These are phyloP conservation scores for Apocynum venetum DNA, from an alignment of 257 asterid species.

Conservation along the genomic window DNA sequence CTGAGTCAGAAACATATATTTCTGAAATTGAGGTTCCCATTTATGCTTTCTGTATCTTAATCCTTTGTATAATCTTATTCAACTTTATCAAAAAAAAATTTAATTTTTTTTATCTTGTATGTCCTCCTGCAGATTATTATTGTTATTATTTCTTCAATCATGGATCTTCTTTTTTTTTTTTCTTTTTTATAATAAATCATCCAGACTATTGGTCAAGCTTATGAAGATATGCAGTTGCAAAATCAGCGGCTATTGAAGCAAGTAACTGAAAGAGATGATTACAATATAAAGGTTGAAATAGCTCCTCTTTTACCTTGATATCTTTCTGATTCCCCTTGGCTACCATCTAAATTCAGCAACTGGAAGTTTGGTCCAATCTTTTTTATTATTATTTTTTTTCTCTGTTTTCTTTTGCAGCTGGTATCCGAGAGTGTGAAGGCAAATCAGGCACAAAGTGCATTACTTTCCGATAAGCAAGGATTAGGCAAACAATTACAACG, in stretches of 20 bases:
- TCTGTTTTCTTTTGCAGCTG: slow-evolving; percentile 49
- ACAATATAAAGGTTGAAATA: slow-evolving; percentile 64
- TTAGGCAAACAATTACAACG: slow-evolving; percentile 59
- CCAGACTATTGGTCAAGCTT: slow-evolving; percentile 98
- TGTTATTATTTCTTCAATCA: slow-evolving; percentile 10
- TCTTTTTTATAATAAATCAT: neutral
- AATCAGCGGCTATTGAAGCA: slow-evolving; percentile 84
- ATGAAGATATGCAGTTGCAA: slow-evolving; percentile 97
- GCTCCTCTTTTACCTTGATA: slow-evolving; percentile 2
- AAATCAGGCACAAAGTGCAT: slow-evolving; percentile 71
- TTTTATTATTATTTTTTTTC: neutral
- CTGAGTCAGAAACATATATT: slow-evolving; percentile 77
- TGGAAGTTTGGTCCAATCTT: neutral
- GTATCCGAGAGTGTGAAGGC: slow-evolving; percentile 94
- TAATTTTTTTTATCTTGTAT: slow-evolving; percentile 15
- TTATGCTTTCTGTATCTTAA: neutral
- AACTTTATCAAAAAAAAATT: too few relatives aligned
- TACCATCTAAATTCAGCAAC: slow-evolving; percentile 15
- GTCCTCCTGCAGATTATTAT: neutral
- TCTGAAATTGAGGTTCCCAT: slow-evolving; percentile 83
- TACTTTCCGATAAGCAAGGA: slow-evolving; percentile 65
- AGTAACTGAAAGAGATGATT: slow-evolving; percentile 83
- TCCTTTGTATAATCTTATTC: slow-evolving; percentile 1
- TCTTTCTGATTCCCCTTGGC: slow-evolving; percentile 5
- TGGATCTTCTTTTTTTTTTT: too few relatives aligned